A percentile compares a stretch with the other conserved stretches of the same genome.
These are phyloP conservation scores for Podospora comata DNA, from an alignment of 495 filamentous ascomycete genomes.

Conservation along the genomic window DNA sequence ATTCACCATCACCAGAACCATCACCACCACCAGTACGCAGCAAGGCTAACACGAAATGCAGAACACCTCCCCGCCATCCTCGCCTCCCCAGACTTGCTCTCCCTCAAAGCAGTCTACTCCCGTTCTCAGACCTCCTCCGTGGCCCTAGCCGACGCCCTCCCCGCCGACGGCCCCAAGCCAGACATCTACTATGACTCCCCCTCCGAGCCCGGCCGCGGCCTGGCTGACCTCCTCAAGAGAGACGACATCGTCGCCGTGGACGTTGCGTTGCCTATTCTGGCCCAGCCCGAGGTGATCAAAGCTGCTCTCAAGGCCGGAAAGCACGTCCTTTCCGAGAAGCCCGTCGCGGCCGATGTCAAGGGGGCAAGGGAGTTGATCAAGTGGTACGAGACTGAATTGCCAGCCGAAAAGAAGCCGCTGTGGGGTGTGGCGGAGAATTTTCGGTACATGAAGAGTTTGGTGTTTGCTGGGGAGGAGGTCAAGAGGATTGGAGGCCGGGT, in stretches of 20 bases:
- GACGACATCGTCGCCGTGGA: conserved; percentile 66
- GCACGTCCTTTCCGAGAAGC: conserved; percentile 79
- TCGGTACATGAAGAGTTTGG: conserved; percentile 58
- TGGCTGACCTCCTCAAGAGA: conserved; percentile 59
- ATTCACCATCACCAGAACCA: not conserved
- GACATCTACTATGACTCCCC: conserved; percentile 57
- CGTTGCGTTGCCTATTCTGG: conserved; percentile 62
- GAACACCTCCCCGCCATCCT: conserved; percentile 51
- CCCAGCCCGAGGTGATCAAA: conserved; percentile 57
- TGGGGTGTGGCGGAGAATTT: conserved; percentile 79
- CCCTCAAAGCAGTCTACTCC: conserved; percentile 61
- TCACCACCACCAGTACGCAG: conserved; percentile 15
- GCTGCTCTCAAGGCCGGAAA: conserved; percentile 64
- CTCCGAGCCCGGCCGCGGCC: conserved; percentile 44
- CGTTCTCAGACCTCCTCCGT: conserved; percentile 50
- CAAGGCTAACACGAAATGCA: conserved; percentile 14
- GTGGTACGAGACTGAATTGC: conserved; percentile 53
- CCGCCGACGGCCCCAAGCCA: conserved; percentile 26
- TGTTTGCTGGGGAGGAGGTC: conserved; percentile 55
- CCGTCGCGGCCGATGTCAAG: conserved; percentile 63
- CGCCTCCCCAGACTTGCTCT: conserved; percentile 35
- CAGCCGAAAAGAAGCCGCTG: conserved; percentile 35
- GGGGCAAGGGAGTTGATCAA: conserved; percentile 57
- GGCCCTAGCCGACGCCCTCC: conserved; percentile 31
- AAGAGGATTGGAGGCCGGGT: conserved; percentile 62